Conservation (phyloP, 805 yeast species). For the Helenozyma baotianmanensis region DNA sequence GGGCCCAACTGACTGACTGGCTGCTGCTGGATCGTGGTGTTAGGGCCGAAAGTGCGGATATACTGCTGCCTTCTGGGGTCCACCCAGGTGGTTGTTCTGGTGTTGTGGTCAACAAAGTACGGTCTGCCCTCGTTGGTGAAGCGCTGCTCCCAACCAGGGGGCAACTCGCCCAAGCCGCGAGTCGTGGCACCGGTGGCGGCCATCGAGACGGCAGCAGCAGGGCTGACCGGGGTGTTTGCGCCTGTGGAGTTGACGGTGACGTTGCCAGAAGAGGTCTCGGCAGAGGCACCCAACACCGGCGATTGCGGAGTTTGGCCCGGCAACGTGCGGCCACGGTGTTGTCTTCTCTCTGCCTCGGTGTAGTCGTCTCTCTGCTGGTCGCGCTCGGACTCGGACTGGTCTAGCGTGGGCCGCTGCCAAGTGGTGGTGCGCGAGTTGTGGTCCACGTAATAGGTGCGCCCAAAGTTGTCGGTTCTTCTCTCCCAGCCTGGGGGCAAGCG, state of each 20-base stretch:
- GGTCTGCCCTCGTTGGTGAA: slow-evolving; percentile 98
- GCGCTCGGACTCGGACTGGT: slow-evolving; percentile 68
- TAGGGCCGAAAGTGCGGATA: slow-evolving; percentile 88
- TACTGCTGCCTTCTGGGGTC: slow-evolving; percentile 99
- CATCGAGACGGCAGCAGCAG: slow-evolving; percentile 64
- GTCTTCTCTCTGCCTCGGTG: slow-evolving; percentile 85
- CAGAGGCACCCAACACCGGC: slow-evolving; percentile 21
- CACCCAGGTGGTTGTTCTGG: slow-evolving; percentile 99
- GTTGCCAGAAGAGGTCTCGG: slow-evolving; percentile 33
- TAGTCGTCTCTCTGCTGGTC: slow-evolving; percentile 60
- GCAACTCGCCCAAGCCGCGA: slow-evolving; percentile 93
- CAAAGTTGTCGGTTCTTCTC: slow-evolving; percentile 94
- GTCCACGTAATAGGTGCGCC: slow-evolving; percentile 96
- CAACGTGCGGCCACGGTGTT: slow-evolving; percentile 83
- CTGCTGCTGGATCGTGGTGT: slow-evolving; percentile 93
- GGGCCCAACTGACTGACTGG: slow-evolving; percentile 98
- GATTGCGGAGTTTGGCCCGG: slow-evolving; percentile 55
- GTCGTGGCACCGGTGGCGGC: slow-evolving; percentile 85
- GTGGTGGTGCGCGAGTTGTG: slow-evolving; percentile 97
- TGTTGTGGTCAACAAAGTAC: slow-evolving; percentile 96
- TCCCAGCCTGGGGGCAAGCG: slow-evolving; percentile 99
- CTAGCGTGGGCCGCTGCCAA: slow-evolving; percentile 95
- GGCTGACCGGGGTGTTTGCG: slow-evolving; percentile 50
- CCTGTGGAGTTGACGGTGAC: slow-evolving; percentile 45
- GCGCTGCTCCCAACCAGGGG: slow-evolving; percentile 99